A percentile compares a stretch with the other conserved stretches of the same genome.
Evolutionary conservation across 2,329 filamentous ascomycete species (phyloP).

Genomic region (Fusarium begoniae): DNA sequence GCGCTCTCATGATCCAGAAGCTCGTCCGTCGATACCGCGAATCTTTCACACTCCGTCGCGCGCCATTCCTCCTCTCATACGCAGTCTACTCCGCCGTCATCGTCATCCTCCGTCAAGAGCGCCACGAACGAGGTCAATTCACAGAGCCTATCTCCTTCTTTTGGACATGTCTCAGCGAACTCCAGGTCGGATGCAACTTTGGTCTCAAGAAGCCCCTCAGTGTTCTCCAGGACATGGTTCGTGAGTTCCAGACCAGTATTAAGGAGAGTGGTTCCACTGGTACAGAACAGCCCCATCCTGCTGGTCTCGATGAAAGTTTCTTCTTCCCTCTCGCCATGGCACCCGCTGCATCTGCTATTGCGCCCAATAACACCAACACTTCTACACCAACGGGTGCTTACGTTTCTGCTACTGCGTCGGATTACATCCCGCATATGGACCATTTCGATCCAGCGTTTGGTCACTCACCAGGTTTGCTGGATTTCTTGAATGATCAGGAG

Average conservation of each 20-base stretch:
- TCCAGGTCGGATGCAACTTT: constrained; percentile 49
- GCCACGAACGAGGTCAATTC: constrained; percentile 43
- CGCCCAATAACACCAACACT: constrained; percentile 2
- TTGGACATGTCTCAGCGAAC: constrained; percentile 48
- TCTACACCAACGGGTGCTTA: constrained; percentile 32
- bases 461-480: constrained; percentile 39
- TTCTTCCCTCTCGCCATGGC: constrained; percentile 44
- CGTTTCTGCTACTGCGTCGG: constrained; percentile 20
- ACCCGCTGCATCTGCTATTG: constrained; percentile 10
- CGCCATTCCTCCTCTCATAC: constrained; percentile 54
- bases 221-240: constrained; percentile 47
- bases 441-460: constrained; percentile 40
- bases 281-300: constrained; percentile 31
- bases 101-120: constrained; percentile 46
- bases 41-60: constrained; percentile 51
- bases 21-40: constrained; percentile 49
- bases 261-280: constrained; percentile 39
- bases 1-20: constrained; percentile 49
- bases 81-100: constrained; percentile 51
- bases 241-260: constrained; percentile 44
- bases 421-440: constrained; percentile 39
- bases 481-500: constrained; percentile 45
- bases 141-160: constrained; percentile 50
- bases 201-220: constrained; percentile 49
- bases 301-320: constrained; percentile 45